Evolutionary conservation across 331 rosid genomes (phyloP), one percentile per base, ranked within the genome.

Genomic region (Malus hybrid): DNA sequence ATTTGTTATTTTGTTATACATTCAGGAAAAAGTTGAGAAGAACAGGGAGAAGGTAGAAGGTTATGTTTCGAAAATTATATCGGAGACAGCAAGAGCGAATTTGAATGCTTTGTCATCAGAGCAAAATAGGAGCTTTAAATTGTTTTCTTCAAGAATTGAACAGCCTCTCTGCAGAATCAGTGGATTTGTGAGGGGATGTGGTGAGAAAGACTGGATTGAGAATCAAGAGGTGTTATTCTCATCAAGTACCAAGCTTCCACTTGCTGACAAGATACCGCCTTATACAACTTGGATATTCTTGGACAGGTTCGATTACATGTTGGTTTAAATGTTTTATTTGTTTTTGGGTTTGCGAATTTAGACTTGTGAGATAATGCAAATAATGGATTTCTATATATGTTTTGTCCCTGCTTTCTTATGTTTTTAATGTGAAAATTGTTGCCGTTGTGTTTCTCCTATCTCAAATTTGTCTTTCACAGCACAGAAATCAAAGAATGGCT

Each of bases 401-500:
- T 29, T 14, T 63, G 15, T 63, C 19, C 10, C 39, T 13, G 36
- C 67, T 3, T 14, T 29, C 36, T 65, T 31, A 16, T 65, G 36
- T 28, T 32, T 65, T 65, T 65, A 32, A 65, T 65, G 46, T 56
- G 44, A 18, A 57, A 63, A 83, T 44, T 42, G 64, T 28, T 79
- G 56, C 70, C 69, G 80, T 68, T 76, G 76, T 79, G 86, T 80
- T 83, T 82, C 76, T 79, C 76, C 77, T 82, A 71, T 86, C 90
- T 87, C 79, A 81, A 87, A 81, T 86, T 76, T 88, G 56, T 83
- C 81, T 73, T 80, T 73, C 83, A 67, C 88, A 82, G 89, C 80
- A 66, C 95, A 94, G 98, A 84, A 94, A 94, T 84, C 97, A 94
- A 92, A 94, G 96, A 86, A 94, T 94, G 98, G 94, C 95, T 50